phyloP scores from a whole-genome alignment of 1,284 basidiomycete species.

The Athelia psychrophila region DNA sequence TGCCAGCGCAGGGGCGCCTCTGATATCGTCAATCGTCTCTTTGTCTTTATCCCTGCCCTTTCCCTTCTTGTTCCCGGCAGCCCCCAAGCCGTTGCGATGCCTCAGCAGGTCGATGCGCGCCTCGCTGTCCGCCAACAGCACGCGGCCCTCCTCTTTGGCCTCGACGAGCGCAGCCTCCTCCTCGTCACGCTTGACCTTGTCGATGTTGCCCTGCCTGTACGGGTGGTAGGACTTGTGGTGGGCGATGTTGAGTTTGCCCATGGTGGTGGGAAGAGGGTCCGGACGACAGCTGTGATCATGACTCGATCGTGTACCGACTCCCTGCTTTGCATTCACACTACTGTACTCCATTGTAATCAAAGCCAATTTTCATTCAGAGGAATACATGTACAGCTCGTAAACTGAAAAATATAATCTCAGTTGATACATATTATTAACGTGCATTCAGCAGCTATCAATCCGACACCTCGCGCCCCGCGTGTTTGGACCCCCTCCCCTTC shows the following conservation, averaged over 20 bases:
- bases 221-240: slow-evolving; percentile 91
- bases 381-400: no score
- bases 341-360: no score
- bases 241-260: slow-evolving; percentile 81
- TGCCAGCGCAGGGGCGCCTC: slow-evolving; percentile 7
- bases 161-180: slow-evolving; percentile 70
- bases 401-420: no score
- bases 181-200: slow-evolving; percentile 75
- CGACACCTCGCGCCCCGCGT: no score
- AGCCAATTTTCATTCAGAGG: no score
- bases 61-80: slow-evolving; percentile 34
- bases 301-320: no score
- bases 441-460: no score
- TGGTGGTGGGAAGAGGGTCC: slow-evolving; percentile 26
- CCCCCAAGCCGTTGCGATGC: slow-evolving; percentile 47
- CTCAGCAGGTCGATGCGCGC: slow-evolving; percentile 69
- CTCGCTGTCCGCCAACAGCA: slow-evolving; percentile 79
- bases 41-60: slow-evolving; percentile 35
- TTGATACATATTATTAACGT: no score
- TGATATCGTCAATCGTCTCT: slow-evolving; percentile 34
- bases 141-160: slow-evolving; percentile 63
- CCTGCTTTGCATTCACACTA: no score
- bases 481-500: neutral
- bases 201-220: slow-evolving; percentile 81
- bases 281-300: no score